Percentiles rank a stretch among this genome's conserved stretches.
These are phyloP conservation scores for Neonectria hederae DNA, from an alignment of 2,329 filamentous ascomycete species.

Conservation along the genomic window DNA sequence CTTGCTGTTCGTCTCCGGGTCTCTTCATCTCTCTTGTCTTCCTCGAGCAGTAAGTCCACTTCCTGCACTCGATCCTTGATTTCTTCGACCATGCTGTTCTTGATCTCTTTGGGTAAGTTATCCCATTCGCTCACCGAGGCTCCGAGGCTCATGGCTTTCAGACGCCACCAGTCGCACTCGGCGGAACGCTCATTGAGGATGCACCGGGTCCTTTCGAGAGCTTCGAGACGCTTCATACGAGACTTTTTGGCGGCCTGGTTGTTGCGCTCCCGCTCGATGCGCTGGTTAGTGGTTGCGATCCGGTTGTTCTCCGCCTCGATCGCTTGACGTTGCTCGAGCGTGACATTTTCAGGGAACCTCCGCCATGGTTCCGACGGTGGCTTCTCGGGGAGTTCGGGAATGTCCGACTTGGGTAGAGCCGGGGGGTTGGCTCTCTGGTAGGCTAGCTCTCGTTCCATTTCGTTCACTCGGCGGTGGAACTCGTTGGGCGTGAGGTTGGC, in stretches of 20 bases:
- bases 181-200: constrained; percentile 39
- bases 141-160: constrained; percentile 40
- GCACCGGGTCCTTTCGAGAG: constrained; percentile 29
- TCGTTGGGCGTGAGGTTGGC: constrained; percentile 26
- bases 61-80: constrained; percentile 30
- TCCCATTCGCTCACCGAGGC: constrained; percentile 36
- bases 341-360: constrained; percentile 28
- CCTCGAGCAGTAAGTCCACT: constrained; percentile 25
- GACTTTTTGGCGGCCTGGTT: constrained; percentile 52
- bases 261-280: constrained; percentile 47
- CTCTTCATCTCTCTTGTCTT: constrained; percentile 35
- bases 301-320: constrained; percentile 40
- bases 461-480: constrained; percentile 26
- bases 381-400: constrained; percentile 44
- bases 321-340: constrained; percentile 9
- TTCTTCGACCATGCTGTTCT: constrained; percentile 32
- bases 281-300: constrained; percentile 39
- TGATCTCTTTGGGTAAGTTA: constrained; percentile 25
- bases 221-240: constrained; percentile 45
- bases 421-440: constrained; percentile 39
- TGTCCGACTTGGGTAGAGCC: constrained; percentile 38
- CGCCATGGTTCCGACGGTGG: constrained; percentile 30
- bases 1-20: constrained; percentile 32
- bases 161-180: constrained; percentile 42
- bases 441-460: constrained; percentile 36